phyloP scores from a whole-genome alignment of 78 protist genomes.

The Pigoraptor vietnamica region DNA sequence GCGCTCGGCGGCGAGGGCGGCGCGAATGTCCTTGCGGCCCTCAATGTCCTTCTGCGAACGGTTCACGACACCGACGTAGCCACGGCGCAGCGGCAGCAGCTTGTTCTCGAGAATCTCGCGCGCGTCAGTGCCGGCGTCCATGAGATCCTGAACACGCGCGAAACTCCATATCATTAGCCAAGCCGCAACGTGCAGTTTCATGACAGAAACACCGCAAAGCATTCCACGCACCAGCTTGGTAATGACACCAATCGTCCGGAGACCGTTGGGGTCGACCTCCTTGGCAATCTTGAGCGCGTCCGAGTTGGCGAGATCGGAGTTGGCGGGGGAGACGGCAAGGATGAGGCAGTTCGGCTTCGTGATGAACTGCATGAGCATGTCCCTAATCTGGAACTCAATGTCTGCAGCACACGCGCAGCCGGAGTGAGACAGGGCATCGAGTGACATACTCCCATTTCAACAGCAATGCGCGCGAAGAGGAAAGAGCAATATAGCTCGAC shows the following conservation, averaged over 20 bases:
- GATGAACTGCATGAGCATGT: constrained; percentile 68
- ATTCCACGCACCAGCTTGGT: constrained; percentile 97
- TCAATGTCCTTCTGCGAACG: constrained; percentile 78
- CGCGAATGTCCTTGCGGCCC: constrained; percentile 60
- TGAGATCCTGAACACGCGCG: no score
- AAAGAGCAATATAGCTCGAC: no score
- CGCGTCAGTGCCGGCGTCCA: constrained; percentile 94
- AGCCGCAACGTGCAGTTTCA: no score
- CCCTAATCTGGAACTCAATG: constrained; percentile 75
- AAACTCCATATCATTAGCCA: no score
- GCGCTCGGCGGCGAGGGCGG: constrained; percentile 71
- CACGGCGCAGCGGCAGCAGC: constrained; percentile 70
- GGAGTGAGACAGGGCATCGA: no score
- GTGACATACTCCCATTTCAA: no score
- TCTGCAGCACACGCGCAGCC: no score
- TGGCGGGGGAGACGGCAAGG: constrained; percentile 95
- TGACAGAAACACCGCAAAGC: no score
- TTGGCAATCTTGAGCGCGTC: constrained; percentile 89
- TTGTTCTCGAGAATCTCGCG: constrained; percentile 75
- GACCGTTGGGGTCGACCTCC: constrained; percentile 80
- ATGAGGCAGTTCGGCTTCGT: constrained; percentile 82
- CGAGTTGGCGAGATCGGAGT: constrained; percentile 89
- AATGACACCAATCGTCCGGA: constrained; percentile 92
- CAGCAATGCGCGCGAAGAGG: no score
- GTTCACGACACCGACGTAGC: constrained; percentile 75